Evolutionary conservation across 306 rosid species (phyloP).

Genomic region (Pachyrhizus erosus): DNA sequence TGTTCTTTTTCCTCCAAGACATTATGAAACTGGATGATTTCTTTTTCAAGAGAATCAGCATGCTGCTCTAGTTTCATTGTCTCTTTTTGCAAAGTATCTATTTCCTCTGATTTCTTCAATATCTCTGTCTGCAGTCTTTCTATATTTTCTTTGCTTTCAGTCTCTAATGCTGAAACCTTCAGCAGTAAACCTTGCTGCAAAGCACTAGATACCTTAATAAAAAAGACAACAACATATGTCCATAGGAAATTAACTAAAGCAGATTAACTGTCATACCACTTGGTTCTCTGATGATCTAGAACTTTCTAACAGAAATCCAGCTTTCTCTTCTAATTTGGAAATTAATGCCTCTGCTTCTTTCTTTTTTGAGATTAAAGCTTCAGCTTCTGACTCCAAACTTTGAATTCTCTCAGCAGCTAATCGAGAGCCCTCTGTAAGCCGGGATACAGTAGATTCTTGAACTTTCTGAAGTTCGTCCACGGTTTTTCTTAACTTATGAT

Average conservation of each 20-base stretch:
- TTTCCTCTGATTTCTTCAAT: slow-evolving; percentile 69
- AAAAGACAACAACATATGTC: slow-evolving; percentile 28
- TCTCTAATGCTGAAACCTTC: slow-evolving; percentile 69
- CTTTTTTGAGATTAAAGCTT: slow-evolving; percentile 69
- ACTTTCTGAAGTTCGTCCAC: slow-evolving; percentile 65
- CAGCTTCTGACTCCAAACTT: slow-evolving; percentile 72
- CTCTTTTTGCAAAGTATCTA: slow-evolving; percentile 62
- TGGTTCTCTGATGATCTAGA: slow-evolving; percentile 70
- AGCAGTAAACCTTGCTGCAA: slow-evolving; percentile 77
- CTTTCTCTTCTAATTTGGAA: slow-evolving; percentile 71
- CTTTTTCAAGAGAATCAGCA: slow-evolving; percentile 62
- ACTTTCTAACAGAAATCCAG: slow-evolving; percentile 58
- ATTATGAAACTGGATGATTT: slow-evolving; percentile 57
- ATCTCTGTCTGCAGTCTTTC: slow-evolving; percentile 71
- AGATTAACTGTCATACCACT: slow-evolving; percentile 59
- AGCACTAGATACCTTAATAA: slow-evolving; percentile 44
- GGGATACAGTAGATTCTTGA: slow-evolving; percentile 60
- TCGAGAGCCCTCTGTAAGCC: slow-evolving; percentile 58
- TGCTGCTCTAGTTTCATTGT: slow-evolving; percentile 59
- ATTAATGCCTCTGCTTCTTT: slow-evolving; percentile 66
- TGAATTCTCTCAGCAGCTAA: slow-evolving; percentile 68
- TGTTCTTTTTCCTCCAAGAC: slow-evolving; percentile 72
- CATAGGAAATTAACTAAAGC: slow-evolving; percentile 24
- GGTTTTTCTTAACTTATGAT: slow-evolving; percentile 59
- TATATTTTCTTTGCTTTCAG: slow-evolving; percentile 63